phyloP scores from a whole-genome alignment of 2,329 filamentous ascomycete genomes.

The Chaetomiaceae sp. region DNA sequence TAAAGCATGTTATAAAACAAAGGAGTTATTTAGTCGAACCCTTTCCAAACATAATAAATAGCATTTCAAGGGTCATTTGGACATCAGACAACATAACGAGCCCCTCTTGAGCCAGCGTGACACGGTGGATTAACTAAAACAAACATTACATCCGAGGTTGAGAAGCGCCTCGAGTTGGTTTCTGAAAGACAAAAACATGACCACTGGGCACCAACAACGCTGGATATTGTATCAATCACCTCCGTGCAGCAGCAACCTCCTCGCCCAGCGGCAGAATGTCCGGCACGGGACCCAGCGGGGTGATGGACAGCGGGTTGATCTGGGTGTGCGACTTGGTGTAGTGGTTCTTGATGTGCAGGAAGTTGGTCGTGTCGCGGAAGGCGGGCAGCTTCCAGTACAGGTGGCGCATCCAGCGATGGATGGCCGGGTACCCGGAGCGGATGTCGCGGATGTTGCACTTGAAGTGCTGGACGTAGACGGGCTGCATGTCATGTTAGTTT shows the following conservation, averaged over 20 bases:
- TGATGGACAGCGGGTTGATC: conserved; percentile 68
- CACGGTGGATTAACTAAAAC: too few species aligned
- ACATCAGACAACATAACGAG: too few species aligned
- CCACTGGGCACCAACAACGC: too few species aligned
- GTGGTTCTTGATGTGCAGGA: conserved; percentile 88
- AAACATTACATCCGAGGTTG: too few species aligned
- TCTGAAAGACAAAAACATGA: too few species aligned
- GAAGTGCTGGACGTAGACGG: conserved; percentile 83
- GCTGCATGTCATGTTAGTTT: conserved; percentile 28
- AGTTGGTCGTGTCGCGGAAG: conserved; percentile 79
- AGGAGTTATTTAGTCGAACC: too few species aligned
- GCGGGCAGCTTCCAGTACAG: conserved; percentile 80
- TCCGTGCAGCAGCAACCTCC: conserved; percentile 53
- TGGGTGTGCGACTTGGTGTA: conserved; percentile 58
- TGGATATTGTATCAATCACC: background rate
- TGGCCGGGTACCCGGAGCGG: conserved; percentile 71
- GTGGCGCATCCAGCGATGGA: conserved; percentile 77
- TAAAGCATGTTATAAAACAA: too few species aligned
- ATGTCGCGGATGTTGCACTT: conserved; percentile 85
- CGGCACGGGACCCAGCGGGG: conserved; percentile 78
- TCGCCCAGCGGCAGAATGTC: conserved; percentile 73
- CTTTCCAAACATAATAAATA: too few species aligned
- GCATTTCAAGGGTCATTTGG: too few species aligned
- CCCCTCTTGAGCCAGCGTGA: too few species aligned
- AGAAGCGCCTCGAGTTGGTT: too few species aligned